phyloP scores from a whole-genome alignment of 2,329 filamentous ascomycete genomes.

The Akanthomyces muscarius region DNA sequence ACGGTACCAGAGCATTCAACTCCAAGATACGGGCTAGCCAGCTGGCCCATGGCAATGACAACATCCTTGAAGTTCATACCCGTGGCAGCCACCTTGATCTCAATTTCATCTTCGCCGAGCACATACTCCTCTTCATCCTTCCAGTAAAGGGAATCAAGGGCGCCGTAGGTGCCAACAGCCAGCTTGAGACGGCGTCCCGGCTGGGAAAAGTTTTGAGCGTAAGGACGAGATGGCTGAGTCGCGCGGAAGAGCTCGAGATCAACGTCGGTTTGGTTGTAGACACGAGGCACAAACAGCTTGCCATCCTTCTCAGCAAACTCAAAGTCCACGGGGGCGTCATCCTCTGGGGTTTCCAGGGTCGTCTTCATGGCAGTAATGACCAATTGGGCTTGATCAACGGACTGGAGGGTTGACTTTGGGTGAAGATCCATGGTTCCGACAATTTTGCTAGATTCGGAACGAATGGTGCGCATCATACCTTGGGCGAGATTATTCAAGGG shows the following conservation, averaged over 20 bases:
- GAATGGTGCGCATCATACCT: conserved; percentile 42
- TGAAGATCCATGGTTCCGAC: conserved; percentile 46
- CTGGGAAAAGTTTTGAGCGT: conserved; percentile 36
- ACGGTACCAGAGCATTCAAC: conserved; percentile 39
- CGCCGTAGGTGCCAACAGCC: conserved; percentile 36
- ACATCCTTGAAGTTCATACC: conserved; percentile 47
- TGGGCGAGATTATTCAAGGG: conserved; percentile 42
- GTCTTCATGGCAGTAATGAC: conserved; percentile 28
- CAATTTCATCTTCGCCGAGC: conserved; percentile 35
- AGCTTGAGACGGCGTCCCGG: conserved; percentile 32
- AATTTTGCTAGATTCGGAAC: conserved; percentile 42
- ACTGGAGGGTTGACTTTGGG: conserved; percentile 29
- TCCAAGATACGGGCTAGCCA: conserved; percentile 32
- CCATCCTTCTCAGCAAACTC: conserved; percentile 30
- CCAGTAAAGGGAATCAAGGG: conserved; percentile 38
- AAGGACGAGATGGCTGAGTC: conserved; percentile 25
- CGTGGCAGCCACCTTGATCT: conserved; percentile 40
- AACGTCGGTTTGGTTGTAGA: conserved; percentile 26
- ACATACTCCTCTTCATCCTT: conserved; percentile 31
- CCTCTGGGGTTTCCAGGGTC: conserved; percentile 21
- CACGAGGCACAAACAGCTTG: conserved; percentile 27
- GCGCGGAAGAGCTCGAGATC: conserved; percentile 27
- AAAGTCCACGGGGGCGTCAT: conserved; percentile 24
- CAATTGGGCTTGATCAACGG: conserved; percentile 29
- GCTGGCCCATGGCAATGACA: conserved; percentile 39